Percentiles rank a stretch among this genome's conserved stretches.
Conservation (phyloP, 106 monocot genomes). For the Platanthera guangdongensis region DNA sequence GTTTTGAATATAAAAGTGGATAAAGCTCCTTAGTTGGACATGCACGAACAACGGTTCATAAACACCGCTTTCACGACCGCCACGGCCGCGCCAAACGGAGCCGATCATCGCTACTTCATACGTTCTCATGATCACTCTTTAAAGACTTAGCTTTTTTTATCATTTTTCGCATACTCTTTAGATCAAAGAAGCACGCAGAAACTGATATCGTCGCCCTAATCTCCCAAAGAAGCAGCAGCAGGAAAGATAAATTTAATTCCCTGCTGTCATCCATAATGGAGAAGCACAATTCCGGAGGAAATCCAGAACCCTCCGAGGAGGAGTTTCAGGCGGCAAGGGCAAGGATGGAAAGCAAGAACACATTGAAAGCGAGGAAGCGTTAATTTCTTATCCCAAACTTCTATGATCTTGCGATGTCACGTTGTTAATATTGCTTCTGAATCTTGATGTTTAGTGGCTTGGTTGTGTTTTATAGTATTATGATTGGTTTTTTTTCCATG, state of each 20-base stretch:
- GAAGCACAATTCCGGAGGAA: constrained; percentile 23
- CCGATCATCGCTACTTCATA: background rate
- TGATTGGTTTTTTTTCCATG: too few species aligned
- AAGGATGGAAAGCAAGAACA: constrained; percentile 48
- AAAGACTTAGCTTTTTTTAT: background rate
- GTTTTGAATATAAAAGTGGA: too few species aligned
- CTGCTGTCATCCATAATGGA: constrained; percentile 62
- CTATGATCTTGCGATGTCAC: too few species aligned
- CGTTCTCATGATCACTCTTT: background rate
- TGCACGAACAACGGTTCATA: too few species aligned
- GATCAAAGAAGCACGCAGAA: constrained; percentile 53
- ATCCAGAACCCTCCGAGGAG: constrained; percentile 73
- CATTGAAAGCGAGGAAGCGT: background rate
- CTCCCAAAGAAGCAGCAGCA: constrained; percentile 41
- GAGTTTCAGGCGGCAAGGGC: constrained; percentile 71
- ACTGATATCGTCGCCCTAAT: constrained; percentile 63
- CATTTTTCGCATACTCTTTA: constrained; percentile 7
- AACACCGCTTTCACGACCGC: too few species aligned
- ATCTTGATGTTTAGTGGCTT: too few species aligned
- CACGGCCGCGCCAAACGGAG: too few species aligned
- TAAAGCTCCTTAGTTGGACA: too few species aligned
- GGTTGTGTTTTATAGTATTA: too few species aligned
- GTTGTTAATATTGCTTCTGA: too few species aligned
- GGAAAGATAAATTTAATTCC: constrained; percentile 72
- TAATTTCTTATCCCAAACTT: too few species aligned